phyloP scores from a whole-genome alignment of 2,329 filamentous ascomycete genomes.

The Chaetothyriales sp. region DNA sequence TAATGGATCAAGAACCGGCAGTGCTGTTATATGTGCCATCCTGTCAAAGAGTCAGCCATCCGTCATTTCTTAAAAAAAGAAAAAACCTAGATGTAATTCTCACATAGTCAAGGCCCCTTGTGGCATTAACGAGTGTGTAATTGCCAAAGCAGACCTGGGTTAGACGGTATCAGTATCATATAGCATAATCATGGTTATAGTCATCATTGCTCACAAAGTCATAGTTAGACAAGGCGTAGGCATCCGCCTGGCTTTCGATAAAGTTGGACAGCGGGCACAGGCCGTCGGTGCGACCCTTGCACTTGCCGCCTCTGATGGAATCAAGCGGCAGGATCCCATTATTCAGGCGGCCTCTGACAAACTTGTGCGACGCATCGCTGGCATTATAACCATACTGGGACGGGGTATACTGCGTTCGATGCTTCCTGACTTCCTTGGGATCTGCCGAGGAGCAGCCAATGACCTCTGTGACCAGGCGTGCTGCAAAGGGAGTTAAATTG shows the following conservation, averaged over 20 bases:
- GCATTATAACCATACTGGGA: conserved; percentile 33
- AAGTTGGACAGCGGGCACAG: conserved; percentile 31
- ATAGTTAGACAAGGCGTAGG: conserved; percentile 30
- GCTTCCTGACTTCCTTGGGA: conserved; percentile 23
- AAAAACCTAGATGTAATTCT: conserved; percentile 21
- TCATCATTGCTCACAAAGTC: conserved; percentile 22
- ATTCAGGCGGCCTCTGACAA: conserved; percentile 36
- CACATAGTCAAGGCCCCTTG: conserved; percentile 30
- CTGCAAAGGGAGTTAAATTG: conserved; percentile 40
- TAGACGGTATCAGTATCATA: background rate
- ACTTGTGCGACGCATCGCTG: conserved; percentile 30
- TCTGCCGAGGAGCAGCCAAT: conserved; percentile 33
- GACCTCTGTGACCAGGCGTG: conserved; percentile 40
- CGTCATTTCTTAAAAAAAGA: too few species aligned
- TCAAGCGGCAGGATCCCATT: conserved; percentile 35
- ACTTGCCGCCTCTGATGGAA: conserved; percentile 33
- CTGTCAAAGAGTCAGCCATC: background rate
- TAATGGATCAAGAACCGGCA: background rate
- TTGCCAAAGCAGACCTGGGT: conserved; percentile 29
- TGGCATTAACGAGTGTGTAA: conserved; percentile 28
- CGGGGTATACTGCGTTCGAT: conserved; percentile 28
- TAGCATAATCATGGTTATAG: background rate
- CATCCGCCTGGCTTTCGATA: conserved; percentile 26
- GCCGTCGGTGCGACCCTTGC: conserved; percentile 30
- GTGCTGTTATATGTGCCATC: background rate